Evolutionary conservation across 2,329 filamentous ascomycete species (phyloP), one percentile per base, ranked within the genome.

Genomic region (Thielaviopsis musarum): DNA sequence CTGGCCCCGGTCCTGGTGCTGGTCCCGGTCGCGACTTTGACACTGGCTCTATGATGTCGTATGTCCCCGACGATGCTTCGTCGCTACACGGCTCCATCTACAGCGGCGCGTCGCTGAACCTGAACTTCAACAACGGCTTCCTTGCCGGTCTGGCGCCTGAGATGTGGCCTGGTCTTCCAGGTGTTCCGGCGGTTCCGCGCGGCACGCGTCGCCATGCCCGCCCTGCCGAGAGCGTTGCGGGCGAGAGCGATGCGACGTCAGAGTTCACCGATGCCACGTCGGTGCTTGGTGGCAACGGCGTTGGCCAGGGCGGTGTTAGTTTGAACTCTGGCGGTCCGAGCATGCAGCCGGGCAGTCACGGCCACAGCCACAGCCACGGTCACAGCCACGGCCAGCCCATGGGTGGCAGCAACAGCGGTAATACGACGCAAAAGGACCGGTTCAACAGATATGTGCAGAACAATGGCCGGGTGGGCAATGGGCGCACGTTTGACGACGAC

Each of bases 21-120:
- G 57, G 45, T 10, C 45, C 52, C 1, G 68, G 67, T 45, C 77
- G 78, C 52, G 80, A 83, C 63, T 78, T 81, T 61, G 91, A 96
- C 67, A 83, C 87, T 19, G 87, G 88, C 52, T 97, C 91, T 2
- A 87, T 96, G 69, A 79, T 96, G 66, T 93, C 91, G 17, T 97
- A 95, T 70, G 95, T 98, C 62, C 89, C 91, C 1, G 93, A 98
- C 67, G 93, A 98, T 70, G 90, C 95, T 49, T 97, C 91, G 9
- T 96, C 91, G 1, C 87, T 98, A 53, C 91, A 97, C 71, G 91
- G 90, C 54, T 95, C 90, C 52, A 85, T 90, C 0, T 81, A 97
- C 57, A 90, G 90, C 59, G 90, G 90, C 45, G 87, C 87, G 41
- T 86, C 85, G n/a, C 77, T 94, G 30, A 73, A 84, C 58, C 84